phyloP scores from a whole-genome alignment of 108 stramenopile genomes.

The Cyclostephanos invisitatus region DNA sequence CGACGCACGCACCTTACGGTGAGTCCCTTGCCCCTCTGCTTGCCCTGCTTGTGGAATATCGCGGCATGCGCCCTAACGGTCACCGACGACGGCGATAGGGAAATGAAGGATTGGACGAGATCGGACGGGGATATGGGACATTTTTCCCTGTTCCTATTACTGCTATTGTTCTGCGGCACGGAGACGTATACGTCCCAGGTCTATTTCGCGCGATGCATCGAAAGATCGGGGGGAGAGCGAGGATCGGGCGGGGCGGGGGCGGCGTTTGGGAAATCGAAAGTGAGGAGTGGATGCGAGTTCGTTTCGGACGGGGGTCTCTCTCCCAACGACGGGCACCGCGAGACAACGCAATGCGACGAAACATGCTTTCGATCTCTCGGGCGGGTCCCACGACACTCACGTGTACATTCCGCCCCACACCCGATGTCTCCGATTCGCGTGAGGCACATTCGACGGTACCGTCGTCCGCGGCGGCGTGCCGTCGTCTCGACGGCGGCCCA shows the following conservation, averaged over 20 bases:
- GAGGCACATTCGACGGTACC: not conserved
- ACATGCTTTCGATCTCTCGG: not conserved
- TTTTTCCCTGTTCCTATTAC: slow-evolving; percentile 65
- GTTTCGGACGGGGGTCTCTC: too few relatives aligned
- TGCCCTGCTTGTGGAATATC: slow-evolving; percentile 53
- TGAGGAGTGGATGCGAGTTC: too few relatives aligned
- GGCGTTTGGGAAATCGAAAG: not conserved
- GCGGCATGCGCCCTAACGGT: slow-evolving; percentile 56
- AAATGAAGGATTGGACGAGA: slow-evolving; percentile 65
- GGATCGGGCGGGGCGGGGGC: too few relatives aligned
- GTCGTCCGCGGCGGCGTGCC: not conserved
- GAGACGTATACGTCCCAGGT: slow-evolving; percentile 81
- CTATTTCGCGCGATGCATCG: too few relatives aligned
- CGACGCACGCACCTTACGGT: slow-evolving; percentile 68
- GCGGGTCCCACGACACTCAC: too few relatives aligned
- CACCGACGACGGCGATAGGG: slow-evolving; percentile 55
- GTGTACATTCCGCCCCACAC: not conserved
- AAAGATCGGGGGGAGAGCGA: too few relatives aligned
- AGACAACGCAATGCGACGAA: too few relatives aligned
- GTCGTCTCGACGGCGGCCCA: not conserved
- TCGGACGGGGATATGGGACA: slow-evolving; percentile 49
- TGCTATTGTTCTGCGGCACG: slow-evolving; percentile 58
- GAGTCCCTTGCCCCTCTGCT: slow-evolving; percentile 60
- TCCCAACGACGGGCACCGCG: too few relatives aligned
- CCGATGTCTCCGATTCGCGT: not conserved